Evolutionary conservation across 1,284 basidiomycete species (phyloP).

Genomic region (Schizophyllum amplum): DNA sequence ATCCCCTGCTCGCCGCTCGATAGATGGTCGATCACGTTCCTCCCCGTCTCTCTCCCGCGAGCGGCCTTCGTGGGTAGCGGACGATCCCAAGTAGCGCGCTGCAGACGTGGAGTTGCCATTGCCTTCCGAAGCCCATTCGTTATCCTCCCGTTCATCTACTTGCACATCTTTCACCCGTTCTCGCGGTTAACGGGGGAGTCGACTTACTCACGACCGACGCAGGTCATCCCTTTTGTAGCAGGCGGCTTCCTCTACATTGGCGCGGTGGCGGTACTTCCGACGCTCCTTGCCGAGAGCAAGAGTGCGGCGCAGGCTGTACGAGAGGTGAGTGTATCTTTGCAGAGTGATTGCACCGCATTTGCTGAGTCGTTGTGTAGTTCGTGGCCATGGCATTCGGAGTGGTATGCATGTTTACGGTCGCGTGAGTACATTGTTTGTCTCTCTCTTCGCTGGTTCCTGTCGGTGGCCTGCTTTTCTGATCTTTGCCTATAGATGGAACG

Average conservation of each 20-base stretch:
- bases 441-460: constrained; percentile 13
- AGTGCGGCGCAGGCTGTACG: constrained; percentile 79
- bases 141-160: too few relatives aligned
- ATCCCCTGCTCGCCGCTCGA: too few relatives aligned
- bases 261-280: constrained; percentile 82
- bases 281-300: constrained; percentile 77
- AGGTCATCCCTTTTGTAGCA: constrained; percentile 88
- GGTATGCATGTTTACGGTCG: constrained; percentile 80
- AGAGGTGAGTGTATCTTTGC: constrained; percentile 45
- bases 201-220: constrained; percentile 8
- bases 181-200: too few relatives aligned
- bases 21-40: too few relatives aligned
- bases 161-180: too few relatives aligned
- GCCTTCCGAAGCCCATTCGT: too few relatives aligned
- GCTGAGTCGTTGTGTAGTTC: constrained; percentile 45
- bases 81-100: too few relatives aligned
- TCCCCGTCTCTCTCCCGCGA: too few relatives aligned
- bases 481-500: constrained; percentile 68
- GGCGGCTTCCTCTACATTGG: constrained; percentile 93
- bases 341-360: constrained; percentile 4
- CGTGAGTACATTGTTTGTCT: constrained; percentile 46
- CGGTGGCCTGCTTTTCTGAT: too few relatives aligned
- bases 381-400: constrained; percentile 85
- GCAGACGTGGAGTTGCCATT: too few relatives aligned
- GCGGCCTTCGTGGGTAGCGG: too few relatives aligned